A percentile compares a stretch with the other conserved stretches of the same genome.
Evolutionary conservation across 208 protist species (phyloP).

Genomic region (Crithidia thermophila): DNA sequence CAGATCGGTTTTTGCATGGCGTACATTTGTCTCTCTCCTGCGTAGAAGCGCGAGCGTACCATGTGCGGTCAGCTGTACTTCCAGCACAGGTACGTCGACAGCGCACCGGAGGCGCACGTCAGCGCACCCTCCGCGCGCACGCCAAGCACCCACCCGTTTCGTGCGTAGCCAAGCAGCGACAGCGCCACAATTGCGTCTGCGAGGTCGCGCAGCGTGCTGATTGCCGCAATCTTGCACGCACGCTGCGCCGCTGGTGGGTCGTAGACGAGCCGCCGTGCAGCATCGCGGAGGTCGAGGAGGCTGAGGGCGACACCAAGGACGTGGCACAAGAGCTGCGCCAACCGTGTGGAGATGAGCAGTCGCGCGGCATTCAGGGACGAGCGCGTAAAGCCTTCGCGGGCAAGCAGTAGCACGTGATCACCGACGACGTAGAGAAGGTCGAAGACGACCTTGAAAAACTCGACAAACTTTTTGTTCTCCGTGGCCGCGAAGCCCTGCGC

Average conservation of each 20-base stretch:
- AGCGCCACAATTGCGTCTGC: conserved; percentile 38
- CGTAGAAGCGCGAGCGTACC: not conserved
- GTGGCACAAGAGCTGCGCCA: conserved; percentile 35
- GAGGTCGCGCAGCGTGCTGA: conserved; percentile 38
- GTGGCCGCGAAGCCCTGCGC: conserved; percentile 46
- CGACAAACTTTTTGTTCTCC: conserved; percentile 53
- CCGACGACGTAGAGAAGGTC: conserved; percentile 43
- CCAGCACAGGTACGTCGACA: conserved; percentile 44
- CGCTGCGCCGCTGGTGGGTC: conserved; percentile 43
- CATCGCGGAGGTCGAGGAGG: conserved; percentile 49
- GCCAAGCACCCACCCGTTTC: conserved; percentile 11
- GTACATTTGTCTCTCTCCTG: not conserved
- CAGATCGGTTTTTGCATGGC: too few species aligned
- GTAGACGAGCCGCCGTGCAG: conserved; percentile 31
- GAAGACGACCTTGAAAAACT: conserved; percentile 45
- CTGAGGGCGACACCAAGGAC: conserved; percentile 35
- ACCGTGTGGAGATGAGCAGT: not conserved
- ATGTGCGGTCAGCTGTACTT: conserved; percentile 19
- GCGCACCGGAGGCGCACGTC: conserved; percentile 42
- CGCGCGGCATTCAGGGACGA: not conserved
- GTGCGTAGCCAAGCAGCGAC: conserved; percentile 12
- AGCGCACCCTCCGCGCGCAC: conserved; percentile 23
- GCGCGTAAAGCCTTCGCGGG: conserved; percentile 24
- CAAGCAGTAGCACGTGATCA: conserved; percentile 51
- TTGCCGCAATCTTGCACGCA: conserved; percentile 23